Evolutionary conservation across 805 yeast genomes (phyloP).

Genomic region (Dipodascus albidus): DNA sequence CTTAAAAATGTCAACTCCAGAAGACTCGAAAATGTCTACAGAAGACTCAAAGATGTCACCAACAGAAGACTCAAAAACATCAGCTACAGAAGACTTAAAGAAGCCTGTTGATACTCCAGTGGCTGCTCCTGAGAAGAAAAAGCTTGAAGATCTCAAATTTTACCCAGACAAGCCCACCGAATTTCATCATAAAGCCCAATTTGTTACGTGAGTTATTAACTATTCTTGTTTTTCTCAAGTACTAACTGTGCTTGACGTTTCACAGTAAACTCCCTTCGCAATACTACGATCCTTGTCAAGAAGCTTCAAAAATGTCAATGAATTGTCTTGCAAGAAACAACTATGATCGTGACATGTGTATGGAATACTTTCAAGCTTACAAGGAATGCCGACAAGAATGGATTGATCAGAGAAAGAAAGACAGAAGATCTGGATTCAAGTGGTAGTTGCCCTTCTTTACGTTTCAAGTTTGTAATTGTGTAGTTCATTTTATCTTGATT

Average conservation of each 20-base stretch:
- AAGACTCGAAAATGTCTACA: too few species aligned
- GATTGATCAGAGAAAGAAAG: slow-evolving; percentile 23
- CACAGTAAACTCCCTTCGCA: slow-evolving; percentile 63
- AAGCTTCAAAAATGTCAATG: slow-evolving; percentile 77
- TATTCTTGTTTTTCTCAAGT: background rate
- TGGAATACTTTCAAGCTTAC: slow-evolving; percentile 83
- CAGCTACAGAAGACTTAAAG: slow-evolving; percentile 1
- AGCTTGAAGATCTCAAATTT: slow-evolving; percentile 46
- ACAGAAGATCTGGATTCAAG: slow-evolving; percentile 6
- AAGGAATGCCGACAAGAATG: slow-evolving; percentile 81
- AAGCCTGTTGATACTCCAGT: background rate
- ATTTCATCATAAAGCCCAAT: slow-evolving; percentile 52
- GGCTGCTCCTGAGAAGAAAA: slow-evolving; percentile 24
- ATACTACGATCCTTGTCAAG: slow-evolving; percentile 88
- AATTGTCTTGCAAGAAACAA: slow-evolving; percentile 72
- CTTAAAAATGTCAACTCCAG: too few species aligned
- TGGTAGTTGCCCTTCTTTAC: too few species aligned
- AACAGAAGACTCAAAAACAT: background rate
- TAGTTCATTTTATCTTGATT: background rate
- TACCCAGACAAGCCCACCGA: slow-evolving; percentile 86
- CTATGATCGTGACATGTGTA: slow-evolving; percentile 56
- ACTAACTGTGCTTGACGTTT: slow-evolving; percentile 8
- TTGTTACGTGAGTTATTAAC: slow-evolving; percentile 31
- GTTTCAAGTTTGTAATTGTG: too few species aligned
- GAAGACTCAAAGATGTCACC: too few species aligned